Evolutionary conservation across 768 basidiomycete species (phyloP).

Genomic region (Tulasnella sp.): DNA sequence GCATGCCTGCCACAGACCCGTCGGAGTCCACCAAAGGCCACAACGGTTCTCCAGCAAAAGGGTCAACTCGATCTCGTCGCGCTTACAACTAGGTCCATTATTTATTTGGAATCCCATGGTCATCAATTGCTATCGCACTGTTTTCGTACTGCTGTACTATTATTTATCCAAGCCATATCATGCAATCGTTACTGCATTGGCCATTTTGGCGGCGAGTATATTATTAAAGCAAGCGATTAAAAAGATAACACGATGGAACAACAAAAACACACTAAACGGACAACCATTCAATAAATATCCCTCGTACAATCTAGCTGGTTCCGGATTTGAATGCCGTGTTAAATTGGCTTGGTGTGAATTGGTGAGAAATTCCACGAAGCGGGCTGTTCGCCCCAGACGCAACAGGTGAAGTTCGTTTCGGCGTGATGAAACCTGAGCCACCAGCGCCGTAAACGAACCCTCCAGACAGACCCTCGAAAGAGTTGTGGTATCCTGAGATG

Average conservation of each 20-base stretch:
- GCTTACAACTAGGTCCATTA: not conserved
- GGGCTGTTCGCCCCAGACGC: conserved; percentile 17
- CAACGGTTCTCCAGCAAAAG: not conserved
- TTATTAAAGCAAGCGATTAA: not conserved
- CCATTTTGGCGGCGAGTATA: not conserved
- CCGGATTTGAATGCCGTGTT: conserved; percentile 9
- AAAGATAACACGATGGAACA: not conserved
- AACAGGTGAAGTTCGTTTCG: conserved; percentile 27
- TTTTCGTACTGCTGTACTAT: not conserved
- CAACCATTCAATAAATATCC: not conserved
- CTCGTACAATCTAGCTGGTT: not conserved
- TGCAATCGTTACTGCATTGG: not conserved
- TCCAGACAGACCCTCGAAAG: conserved; percentile 73
- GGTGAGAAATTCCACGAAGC: not conserved
- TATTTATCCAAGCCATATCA: not conserved
- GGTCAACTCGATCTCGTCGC: not conserved
- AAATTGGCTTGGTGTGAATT: conserved; percentile 6
- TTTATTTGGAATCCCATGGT: not conserved
- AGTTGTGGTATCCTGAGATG: conserved; percentile 60
- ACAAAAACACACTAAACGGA: not conserved
- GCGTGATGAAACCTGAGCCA: conserved; percentile 77
- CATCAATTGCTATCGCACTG: not conserved
- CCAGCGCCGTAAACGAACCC: conserved; percentile 81
- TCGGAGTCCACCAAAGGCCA: not conserved
- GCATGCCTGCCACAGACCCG: not conserved